Conservation (phyloP, 306 rosid genomes). For the Elaeagnus macrophylla region DNA sequence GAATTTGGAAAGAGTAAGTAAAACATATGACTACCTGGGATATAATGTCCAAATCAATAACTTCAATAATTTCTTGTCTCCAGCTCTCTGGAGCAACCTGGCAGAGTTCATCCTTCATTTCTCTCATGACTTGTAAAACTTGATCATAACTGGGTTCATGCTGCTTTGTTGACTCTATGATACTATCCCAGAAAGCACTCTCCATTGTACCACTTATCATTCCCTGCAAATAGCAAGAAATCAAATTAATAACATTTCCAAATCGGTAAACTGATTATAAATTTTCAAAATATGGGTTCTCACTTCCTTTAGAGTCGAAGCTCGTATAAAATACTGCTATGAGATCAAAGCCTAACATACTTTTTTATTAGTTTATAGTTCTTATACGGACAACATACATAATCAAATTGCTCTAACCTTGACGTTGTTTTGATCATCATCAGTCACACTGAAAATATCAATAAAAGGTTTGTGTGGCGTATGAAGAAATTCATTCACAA, state of each 20-base stretch:
- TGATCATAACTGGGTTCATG: conserved; percentile 62
- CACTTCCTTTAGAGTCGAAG: too few species aligned
- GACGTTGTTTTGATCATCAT: conserved; percentile 31
- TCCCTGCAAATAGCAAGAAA: conserved; percentile 33
- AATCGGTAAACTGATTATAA: too few species aligned
- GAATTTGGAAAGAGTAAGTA: conserved; percentile 3
- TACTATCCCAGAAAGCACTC: conserved; percentile 90
- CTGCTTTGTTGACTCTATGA: conserved; percentile 61
- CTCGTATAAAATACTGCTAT: too few species aligned
- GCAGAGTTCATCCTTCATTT: conserved; percentile 83
- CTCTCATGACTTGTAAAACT: conserved; percentile 61
- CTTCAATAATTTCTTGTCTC: conserved; percentile 64
- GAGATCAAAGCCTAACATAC: too few species aligned
- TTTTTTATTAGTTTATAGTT: too few species aligned
- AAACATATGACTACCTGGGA: conserved; percentile 51
- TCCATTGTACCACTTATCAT: conserved; percentile 66
- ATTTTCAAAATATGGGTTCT: too few species aligned
- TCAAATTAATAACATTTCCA: too few species aligned
- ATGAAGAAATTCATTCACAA: conserved; percentile 79
- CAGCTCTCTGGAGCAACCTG: conserved; percentile 78
- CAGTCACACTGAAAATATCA: conserved; percentile 33
- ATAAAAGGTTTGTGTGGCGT: conserved; percentile 38
- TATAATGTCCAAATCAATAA: conserved; percentile 64
- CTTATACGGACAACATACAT: too few species aligned
- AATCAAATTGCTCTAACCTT: conserved; percentile 40